Percentiles rank a stretch among this genome's conserved stretches.
Evolutionary conservation across 1,284 basidiomycete genomes (phyloP).

Genomic region (Cutaneotrichosporon sp.): DNA sequence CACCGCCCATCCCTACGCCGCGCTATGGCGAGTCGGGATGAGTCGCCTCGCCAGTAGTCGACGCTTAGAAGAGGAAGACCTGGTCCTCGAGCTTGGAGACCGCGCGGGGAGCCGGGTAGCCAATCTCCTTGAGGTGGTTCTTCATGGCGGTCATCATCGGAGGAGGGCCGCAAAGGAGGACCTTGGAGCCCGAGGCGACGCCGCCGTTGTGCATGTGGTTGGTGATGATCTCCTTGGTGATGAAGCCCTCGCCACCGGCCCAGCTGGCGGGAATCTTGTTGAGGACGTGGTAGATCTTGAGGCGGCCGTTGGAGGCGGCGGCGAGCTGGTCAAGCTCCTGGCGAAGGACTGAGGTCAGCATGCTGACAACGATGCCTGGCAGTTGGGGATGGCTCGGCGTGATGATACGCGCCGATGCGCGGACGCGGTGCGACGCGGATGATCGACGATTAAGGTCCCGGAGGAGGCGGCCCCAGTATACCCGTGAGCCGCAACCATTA

Average conservation of each 20-base stretch:
- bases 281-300: slow-evolving; percentile 76
- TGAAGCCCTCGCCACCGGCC: slow-evolving; percentile 88
- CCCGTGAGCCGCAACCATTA: too few species aligned
- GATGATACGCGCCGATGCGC: neutral
- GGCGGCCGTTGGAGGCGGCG: slow-evolving; percentile 61
- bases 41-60: neutral
- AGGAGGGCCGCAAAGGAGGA: slow-evolving; percentile 89
- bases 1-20: slow-evolving; percentile 2
- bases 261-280: slow-evolving; percentile 89
- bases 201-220: slow-evolving; percentile 59
- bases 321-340: slow-evolving; percentile 74
- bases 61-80: slow-evolving; percentile 59
- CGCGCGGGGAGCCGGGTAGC: slow-evolving; percentile 82
- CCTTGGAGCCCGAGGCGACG: slow-evolving; percentile 66
- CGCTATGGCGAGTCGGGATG: neutral
- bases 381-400: neutral
- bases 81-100: slow-evolving; percentile 91
- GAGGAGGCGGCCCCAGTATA: neutral
- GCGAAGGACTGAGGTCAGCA: slow-evolving; percentile 64
- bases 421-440: neutral
- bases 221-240: slow-evolving; percentile 91
- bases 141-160: slow-evolving; percentile 98
- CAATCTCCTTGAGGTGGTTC: slow-evolving; percentile 83
- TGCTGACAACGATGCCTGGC: neutral
- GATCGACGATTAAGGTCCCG: neutral